These are phyloP conservation scores for Fusarium sp. DNA, from an alignment of 2,329 filamentous ascomycete genomes.

Conservation along the genomic window DNA sequence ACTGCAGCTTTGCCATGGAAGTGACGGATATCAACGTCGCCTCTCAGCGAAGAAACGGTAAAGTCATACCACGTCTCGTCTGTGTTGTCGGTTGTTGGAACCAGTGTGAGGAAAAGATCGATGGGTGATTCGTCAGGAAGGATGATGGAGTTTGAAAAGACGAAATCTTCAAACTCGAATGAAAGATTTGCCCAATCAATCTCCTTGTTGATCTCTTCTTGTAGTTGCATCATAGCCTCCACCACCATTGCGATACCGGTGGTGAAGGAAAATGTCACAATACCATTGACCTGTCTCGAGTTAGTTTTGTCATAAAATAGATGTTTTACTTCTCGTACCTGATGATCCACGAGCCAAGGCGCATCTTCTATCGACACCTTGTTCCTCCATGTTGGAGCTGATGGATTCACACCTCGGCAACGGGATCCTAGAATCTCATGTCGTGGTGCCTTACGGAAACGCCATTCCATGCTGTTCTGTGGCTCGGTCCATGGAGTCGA, in stretches of 20 bases:
- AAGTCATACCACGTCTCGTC: slow-evolving; percentile 43
- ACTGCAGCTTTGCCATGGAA: slow-evolving; percentile 38
- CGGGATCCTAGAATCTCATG: slow-evolving; percentile 45
- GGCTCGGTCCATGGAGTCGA: slow-evolving; percentile 44
- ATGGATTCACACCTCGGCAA: slow-evolving; percentile 44
- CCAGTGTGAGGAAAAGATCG: slow-evolving; percentile 42
- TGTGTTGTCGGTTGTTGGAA: slow-evolving; percentile 33
- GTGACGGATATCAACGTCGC: slow-evolving; percentile 44
- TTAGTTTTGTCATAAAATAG: no score
- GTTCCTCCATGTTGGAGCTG: slow-evolving; percentile 46
- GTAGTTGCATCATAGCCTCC: slow-evolving; percentile 44
- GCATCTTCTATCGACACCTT: slow-evolving; percentile 45
- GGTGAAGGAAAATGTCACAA: slow-evolving; percentile 44
- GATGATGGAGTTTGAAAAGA: slow-evolving; percentile 47
- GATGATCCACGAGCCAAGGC: slow-evolving; percentile 45
- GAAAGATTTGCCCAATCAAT: slow-evolving; percentile 37
- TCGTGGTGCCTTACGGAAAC: slow-evolving; percentile 40
- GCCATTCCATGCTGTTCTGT: slow-evolving; percentile 43
- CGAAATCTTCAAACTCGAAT: slow-evolving; percentile 43
- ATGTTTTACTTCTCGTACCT: no score
- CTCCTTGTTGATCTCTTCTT: slow-evolving; percentile 41
- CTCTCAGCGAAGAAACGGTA: slow-evolving; percentile 44
- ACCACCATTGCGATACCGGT: slow-evolving; percentile 45
- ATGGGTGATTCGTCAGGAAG: slow-evolving; percentile 41
- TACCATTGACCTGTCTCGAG: slow-evolving; percentile 45